Percentiles rank a stretch among this genome's conserved stretches.
Evolutionary conservation across 768 basidiomycete species (phyloP).

Genomic region (Chalciporus pseudorubinellus): DNA sequence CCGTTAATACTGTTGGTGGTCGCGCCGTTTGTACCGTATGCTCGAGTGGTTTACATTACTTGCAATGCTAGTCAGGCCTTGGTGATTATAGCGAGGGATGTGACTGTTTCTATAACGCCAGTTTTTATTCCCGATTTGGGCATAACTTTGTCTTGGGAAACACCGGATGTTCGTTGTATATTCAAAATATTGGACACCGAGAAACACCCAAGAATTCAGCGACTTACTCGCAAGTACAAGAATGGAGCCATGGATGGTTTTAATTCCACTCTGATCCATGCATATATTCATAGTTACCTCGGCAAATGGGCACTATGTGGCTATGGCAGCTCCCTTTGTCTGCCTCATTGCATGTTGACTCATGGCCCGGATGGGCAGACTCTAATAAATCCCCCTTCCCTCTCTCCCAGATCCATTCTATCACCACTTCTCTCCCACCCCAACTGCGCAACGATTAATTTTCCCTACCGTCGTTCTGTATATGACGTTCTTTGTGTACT

Average conservation of each 20-base stretch:
- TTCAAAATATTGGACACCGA: no score
- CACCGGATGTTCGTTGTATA: no score
- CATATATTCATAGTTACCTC: no score
- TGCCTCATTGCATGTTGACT: neutral
- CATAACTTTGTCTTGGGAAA: conserved; percentile 19
- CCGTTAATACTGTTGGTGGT: neutral
- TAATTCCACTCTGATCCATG: neutral
- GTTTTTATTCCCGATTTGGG: conserved; percentile 33
- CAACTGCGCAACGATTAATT: neutral
- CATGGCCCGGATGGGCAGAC: neutral
- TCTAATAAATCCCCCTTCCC: neutral
- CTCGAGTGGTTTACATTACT: conserved; percentile 14
- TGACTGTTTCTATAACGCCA: conserved; percentile 11
- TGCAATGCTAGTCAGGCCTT: no score
- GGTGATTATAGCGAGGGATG: conserved; percentile 10
- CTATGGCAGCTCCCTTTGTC: conserved; percentile 1
- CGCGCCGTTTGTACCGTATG: no score
- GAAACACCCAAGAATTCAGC: no score
- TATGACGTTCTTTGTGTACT: conserved; percentile 20
- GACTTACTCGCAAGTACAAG: conserved; percentile 12
- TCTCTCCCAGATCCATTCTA: neutral
- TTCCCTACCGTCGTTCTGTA: conserved; percentile 3
- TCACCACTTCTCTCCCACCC: neutral
- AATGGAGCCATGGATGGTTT: neutral
- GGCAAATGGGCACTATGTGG: neutral